These are phyloP conservation scores for Heliosperma pusillum DNA, from an alignment of 148 eudicot genomes.

Conservation along the genomic window DNA sequence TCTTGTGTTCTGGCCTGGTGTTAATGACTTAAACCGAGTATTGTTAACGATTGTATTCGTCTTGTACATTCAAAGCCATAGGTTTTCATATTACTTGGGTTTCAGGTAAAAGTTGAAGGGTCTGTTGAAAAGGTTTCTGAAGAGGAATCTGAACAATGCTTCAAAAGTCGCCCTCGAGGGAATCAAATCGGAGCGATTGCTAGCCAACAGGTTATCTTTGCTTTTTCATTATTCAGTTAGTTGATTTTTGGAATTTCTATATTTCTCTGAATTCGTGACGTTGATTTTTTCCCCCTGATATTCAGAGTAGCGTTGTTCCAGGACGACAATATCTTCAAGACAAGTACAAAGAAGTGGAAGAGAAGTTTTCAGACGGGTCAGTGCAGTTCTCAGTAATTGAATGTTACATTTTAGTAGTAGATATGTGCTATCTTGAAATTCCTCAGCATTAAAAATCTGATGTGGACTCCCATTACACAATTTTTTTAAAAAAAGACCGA, in stretches of 20 bases:
- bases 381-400: slow-evolving; percentile 33
- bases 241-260: background rate
- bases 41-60: no score
- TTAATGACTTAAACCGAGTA: no score
- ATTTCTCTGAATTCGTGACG: slow-evolving; percentile 1
- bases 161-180: slow-evolving; percentile 92
- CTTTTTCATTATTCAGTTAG: slow-evolving; percentile 4
- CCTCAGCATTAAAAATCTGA: background rate
- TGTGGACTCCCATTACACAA: background rate
- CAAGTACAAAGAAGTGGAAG: slow-evolving; percentile 64
- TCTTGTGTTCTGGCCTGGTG: no score
- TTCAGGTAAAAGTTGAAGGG: slow-evolving; percentile 91
- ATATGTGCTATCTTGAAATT: background rate
- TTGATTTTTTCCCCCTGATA: background rate
- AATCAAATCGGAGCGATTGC: slow-evolving; percentile 96
- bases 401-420: background rate
- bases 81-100: background rate
- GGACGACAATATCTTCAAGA: slow-evolving; percentile 67
- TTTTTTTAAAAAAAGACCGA: no score
- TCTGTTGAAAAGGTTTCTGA: slow-evolving; percentile 80
- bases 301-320: slow-evolving; percentile 76
- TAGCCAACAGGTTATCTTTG: slow-evolving; percentile 67
- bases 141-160: slow-evolving; percentile 83
- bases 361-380: slow-evolving; percentile 74
- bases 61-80: background rate